These are phyloP conservation scores for Trichoderma lentiforme DNA, from an alignment of 2,329 filamentous ascomycete genomes.

Conservation along the genomic window DNA sequence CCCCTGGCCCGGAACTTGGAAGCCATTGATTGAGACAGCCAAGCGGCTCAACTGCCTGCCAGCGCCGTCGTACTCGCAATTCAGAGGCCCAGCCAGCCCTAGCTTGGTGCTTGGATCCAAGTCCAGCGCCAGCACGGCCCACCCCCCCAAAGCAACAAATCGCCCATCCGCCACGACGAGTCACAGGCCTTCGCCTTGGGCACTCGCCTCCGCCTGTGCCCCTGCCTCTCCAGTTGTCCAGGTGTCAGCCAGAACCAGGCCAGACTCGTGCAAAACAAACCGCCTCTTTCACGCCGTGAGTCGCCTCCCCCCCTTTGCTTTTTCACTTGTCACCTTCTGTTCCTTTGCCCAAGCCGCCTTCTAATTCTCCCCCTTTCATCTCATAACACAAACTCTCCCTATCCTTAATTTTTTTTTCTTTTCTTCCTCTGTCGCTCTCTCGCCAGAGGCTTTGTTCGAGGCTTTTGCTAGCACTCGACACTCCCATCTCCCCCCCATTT, in stretches of 20 bases:
- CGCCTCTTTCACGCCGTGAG: constrained; percentile 25
- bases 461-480: constrained; percentile 50
- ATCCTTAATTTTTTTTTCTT: constrained; percentile 28
- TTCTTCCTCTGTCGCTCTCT: constrained; percentile 26
- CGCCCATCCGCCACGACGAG: constrained; percentile 1
- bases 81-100: background rate
- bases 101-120: background rate
- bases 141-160: background rate
- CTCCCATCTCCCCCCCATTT: constrained; percentile 13
- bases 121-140: background rate
- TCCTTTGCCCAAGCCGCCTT: constrained; percentile 20
- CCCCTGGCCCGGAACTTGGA: background rate
- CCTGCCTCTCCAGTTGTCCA: constrained; percentile 1
- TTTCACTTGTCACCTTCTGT: constrained; percentile 17
- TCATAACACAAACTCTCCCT: constrained; percentile 17
- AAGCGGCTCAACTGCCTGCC: background rate
- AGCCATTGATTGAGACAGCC: background rate
- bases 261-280: constrained; percentile 29
- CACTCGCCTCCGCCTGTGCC: constrained; percentile 14
- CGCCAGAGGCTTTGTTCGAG: constrained; percentile 33
- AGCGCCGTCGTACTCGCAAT: background rate
- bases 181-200: constrained; percentile 11
- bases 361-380: constrained; percentile 14
- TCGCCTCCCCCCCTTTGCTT: constrained; percentile 19
- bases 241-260: constrained; percentile 14